These are phyloP conservation scores for Gautieria morchelliformis DNA, from an alignment of 768 basidiomycete genomes.

Conservation along the genomic window DNA sequence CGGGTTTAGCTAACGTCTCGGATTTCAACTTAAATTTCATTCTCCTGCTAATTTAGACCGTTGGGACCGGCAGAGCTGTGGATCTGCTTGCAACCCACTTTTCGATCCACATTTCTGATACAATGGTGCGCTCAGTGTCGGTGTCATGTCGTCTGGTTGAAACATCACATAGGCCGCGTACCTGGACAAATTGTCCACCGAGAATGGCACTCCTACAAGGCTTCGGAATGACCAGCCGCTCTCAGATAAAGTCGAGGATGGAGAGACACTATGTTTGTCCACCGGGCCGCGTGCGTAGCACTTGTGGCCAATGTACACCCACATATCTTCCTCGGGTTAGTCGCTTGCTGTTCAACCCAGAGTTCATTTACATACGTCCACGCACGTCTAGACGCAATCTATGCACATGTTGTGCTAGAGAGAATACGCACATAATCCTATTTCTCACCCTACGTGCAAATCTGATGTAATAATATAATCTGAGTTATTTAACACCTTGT, in stretches of 20 bases:
- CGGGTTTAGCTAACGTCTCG: neutral
- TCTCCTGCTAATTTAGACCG: constrained; percentile 27
- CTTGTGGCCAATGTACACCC: too few species aligned
- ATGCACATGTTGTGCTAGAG: too few species aligned
- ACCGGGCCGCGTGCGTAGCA: neutral
- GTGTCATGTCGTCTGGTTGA: neutral
- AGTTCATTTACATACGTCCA: too few species aligned
- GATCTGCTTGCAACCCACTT: constrained; percentile 41
- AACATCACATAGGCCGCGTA: constrained; percentile 30
- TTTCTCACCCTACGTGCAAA: too few species aligned
- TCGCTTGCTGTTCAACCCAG: too few species aligned
- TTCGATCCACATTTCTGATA: constrained; percentile 21
- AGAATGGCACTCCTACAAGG: constrained; percentile 17
- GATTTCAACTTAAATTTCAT: neutral
- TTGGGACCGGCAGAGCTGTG: constrained; percentile 50
- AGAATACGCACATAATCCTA: too few species aligned
- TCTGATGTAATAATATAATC: too few species aligned
- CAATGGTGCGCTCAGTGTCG: constrained; percentile 21
- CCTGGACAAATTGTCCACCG: constrained; percentile 23
- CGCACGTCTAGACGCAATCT: too few species aligned
- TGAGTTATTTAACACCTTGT: too few species aligned
- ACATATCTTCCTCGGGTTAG: too few species aligned
- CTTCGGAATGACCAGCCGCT: constrained; percentile 43
- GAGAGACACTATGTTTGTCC: constrained; percentile 13
- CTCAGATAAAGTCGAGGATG: constrained; percentile 45